Evolutionary conservation across 2,329 filamentous ascomycete genomes (phyloP).

Genomic region (Xenoacremonium recifei): DNA sequence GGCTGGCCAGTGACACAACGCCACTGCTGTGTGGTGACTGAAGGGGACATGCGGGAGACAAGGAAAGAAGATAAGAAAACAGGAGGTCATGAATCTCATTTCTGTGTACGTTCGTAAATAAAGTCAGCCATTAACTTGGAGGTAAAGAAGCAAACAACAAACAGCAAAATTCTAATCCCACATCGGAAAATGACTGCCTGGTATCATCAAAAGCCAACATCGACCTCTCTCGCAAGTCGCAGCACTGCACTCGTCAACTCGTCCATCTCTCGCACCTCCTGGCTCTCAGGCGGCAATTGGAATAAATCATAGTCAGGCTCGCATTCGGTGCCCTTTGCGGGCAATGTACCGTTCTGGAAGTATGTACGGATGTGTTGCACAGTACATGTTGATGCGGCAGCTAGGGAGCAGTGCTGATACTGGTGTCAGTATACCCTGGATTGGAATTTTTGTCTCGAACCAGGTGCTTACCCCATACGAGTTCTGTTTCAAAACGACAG

Average conservation of each 20-base stretch:
- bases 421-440: too few species aligned
- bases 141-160: too few species aligned
- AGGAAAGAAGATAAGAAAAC: too few species aligned
- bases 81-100: too few species aligned
- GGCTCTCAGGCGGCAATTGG: slow-evolving; percentile 21
- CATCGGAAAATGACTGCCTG: too few species aligned
- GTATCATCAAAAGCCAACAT: slow-evolving; percentile 17
- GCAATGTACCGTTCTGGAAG: slow-evolving; percentile 46
- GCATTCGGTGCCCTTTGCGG: slow-evolving; percentile 44
- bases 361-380: slow-evolving; percentile 40
- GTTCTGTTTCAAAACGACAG: slow-evolving; percentile 47
- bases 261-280: slow-evolving; percentile 10
- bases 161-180: too few species aligned
- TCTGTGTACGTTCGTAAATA: too few species aligned
- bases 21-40: too few species aligned
- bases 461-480: slow-evolving; percentile 48
- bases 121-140: too few species aligned
- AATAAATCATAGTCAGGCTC: slow-evolving; percentile 45
- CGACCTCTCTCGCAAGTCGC: slow-evolving; percentile 13
- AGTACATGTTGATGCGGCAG: slow-evolving; percentile 45
- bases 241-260: slow-evolving; percentile 17
- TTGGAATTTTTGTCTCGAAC: too few species aligned
- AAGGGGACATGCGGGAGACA: too few species aligned
- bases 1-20: too few species aligned
- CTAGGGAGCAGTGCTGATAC: slow-evolving; percentile 50